Evolutionary conservation across 495 filamentous ascomycete genomes (phyloP).

Genomic region (Aspergillus sclerotiicarbonarius): DNA sequence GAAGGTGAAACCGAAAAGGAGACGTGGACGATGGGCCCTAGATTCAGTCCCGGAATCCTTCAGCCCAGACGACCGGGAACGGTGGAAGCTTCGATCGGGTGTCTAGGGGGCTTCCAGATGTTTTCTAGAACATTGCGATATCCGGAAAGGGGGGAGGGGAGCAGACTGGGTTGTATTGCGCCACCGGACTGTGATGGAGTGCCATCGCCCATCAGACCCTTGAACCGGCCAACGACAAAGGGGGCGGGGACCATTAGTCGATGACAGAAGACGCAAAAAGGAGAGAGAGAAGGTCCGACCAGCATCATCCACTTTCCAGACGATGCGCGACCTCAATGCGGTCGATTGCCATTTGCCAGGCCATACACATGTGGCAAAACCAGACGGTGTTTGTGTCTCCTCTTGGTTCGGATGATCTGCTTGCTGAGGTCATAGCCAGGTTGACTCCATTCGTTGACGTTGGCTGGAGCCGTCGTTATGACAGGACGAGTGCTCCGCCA

Average conservation of each 20-base stretch:
- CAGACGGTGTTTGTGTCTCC: neutral
- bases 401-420: conserved; percentile 1
- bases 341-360: neutral
- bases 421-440: conserved; percentile 5
- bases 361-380: neutral
- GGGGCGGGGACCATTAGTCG: neutral
- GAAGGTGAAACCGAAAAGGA: neutral
- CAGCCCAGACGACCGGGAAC: conserved; percentile 2
- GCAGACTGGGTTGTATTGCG: conserved; percentile 2
- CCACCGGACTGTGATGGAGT: neutral
- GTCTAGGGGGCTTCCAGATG: conserved; percentile 25
- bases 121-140: conserved; percentile 29
- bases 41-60: neutral
- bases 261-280: neutral
- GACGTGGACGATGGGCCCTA: neutral
- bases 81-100: conserved; percentile 23
- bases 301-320: neutral
- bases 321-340: neutral
- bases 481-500: neutral
- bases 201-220: neutral
- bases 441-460: neutral
- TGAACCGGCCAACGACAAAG: neutral
- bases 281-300: neutral
- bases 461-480: neutral
- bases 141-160: neutral